Base-by-base conservation (phyloP, 345 rosid genomes). In the Syzygium aromaticum region DNA sequence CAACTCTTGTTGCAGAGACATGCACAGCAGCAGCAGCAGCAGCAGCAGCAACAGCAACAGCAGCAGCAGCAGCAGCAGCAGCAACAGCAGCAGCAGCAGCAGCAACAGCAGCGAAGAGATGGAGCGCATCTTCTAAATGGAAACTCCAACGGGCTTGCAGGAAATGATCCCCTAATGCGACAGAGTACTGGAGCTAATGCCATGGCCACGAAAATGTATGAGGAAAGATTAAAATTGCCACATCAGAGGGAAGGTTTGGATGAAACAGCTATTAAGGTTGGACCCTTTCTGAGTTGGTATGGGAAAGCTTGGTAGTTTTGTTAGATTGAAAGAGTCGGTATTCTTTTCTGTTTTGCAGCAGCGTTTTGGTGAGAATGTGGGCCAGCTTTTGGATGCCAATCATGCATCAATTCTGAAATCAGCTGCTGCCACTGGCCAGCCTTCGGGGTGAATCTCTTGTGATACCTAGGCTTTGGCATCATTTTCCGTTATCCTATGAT, bases 351-450 rank as follows among this genome's bases (percentile, higher is more conserved):
- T 84, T 84, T 85, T 90, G 84, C 96, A 93, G 94, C 98, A 95
- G 94, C 90, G 99, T 88, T 96, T 88, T 84, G 94, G 96, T 85
- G 99, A 97, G 89, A 97, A 95, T 91, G 95, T 93, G 84, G 94
- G 98, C 88, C 98, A 94, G 91, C 93, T 95, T 86, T 91, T 97
- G 94, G 99, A 96, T 92, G 92, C 94, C 85, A 97, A 93, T 92
- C 97, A 95, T 90, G 95, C 98, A 88, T 96, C 98, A 16, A 91
- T 94, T 88, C 90, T 96, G 94, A 97, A 97, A 90, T 94, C 99
- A 88, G 92, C 94, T 38, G 95, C 95, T 64, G 92, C 95, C 78
- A 67, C 96, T 21, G 94, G 98, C 91, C 99, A 95, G 89, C 91
- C 99, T 89, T 91, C 98, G 87, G 99, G 99, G 99, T 97, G 86